Evolutionary conservation across 805 yeast species (phyloP), one percentile per base, ranked within the genome.

Genomic region (Sugiyamaella smithiae): DNA sequence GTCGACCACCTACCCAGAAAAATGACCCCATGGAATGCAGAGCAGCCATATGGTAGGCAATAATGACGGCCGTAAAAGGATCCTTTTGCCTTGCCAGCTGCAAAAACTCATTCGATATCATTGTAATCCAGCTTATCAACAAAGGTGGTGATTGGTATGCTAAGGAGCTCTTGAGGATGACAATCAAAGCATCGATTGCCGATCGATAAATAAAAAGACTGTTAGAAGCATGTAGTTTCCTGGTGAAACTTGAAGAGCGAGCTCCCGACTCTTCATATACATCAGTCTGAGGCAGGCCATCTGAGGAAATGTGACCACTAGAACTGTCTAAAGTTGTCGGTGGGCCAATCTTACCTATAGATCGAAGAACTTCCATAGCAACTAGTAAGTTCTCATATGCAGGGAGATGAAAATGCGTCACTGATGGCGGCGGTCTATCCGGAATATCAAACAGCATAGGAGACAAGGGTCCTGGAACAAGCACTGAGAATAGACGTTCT

Each of bases 1-100:
- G 54, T 16, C 55, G 45, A n/a, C 23, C 20, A 11, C 46, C 49
- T 7, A 54, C 36, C 57, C 57, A 54, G 46, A 54, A 54, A 24
- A 26, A 28, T 8, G 22, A 14, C 12, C 44, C 40, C 28, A 49
- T 41, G 16, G 46, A 29, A 14, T 46, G 51, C 17, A 54, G 37
- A 5, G 44, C 46, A 4, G 52, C 57, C 40, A 51, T 23, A 26
- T 51, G 47, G 22, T 49, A 49, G 14, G 49, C 45, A 14, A 52
- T 43, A 7, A 54, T 41, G 12, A 54, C 45, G 9, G 28, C 26
- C 8, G 55, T 51, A 32, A 54, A 46, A 19, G 49, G 44, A 19
- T 49, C 24, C 4, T 32, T 33, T 14, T n/a, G 26, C 2, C 57
- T 42, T 5, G 51, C 53, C 40, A 54, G 29, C 23, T n/a, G 11